phyloP scores from a whole-genome alignment of 495 filamentous ascomycete species.

The Xylaria venustula region DNA sequence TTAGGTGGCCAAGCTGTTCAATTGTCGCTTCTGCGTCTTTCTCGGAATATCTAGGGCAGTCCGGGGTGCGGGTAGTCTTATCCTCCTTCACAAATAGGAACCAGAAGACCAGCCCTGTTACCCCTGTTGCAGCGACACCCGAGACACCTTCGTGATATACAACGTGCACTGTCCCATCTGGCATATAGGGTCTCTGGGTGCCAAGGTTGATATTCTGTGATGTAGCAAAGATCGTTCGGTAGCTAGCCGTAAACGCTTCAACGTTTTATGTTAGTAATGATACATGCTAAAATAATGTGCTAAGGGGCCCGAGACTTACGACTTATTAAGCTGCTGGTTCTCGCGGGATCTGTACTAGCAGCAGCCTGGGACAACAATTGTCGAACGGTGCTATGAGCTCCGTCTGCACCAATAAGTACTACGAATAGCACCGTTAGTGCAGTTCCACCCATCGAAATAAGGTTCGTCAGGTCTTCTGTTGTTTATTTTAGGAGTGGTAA shows the following conservation, averaged over 20 bases:
- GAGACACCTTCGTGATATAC: constrained; percentile 21
- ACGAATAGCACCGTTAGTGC: not conserved
- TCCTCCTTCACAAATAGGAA: constrained; percentile 28
- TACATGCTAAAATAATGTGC: not conserved
- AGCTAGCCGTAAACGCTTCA: constrained; percentile 16
- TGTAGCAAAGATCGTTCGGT: constrained; percentile 24
- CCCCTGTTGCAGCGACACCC: constrained; percentile 14
- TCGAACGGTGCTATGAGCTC: not conserved
- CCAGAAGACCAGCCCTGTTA: constrained; percentile 25
- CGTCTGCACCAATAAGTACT: not conserved
- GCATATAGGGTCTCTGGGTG: not conserved
- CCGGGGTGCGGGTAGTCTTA: constrained; percentile 9
- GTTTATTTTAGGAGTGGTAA: too few species aligned
- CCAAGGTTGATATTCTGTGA: constrained; percentile 8
- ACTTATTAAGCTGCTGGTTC: not conserved
- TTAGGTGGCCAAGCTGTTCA: constrained; percentile 18
- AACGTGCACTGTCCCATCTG: constrained; percentile 14
- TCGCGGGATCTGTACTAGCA: not conserved
- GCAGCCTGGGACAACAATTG: not conserved
- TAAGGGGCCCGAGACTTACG: not conserved
- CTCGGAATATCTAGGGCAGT: constrained; percentile 18
- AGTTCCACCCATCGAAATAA: not conserved
- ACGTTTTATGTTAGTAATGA: not conserved
- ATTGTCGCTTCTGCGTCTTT: constrained; percentile 16
- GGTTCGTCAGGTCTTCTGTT: too few species aligned